Base-by-base conservation (phyloP, 2,329 filamentous ascomycete genomes). In the Penicillium rolfsii region DNA sequence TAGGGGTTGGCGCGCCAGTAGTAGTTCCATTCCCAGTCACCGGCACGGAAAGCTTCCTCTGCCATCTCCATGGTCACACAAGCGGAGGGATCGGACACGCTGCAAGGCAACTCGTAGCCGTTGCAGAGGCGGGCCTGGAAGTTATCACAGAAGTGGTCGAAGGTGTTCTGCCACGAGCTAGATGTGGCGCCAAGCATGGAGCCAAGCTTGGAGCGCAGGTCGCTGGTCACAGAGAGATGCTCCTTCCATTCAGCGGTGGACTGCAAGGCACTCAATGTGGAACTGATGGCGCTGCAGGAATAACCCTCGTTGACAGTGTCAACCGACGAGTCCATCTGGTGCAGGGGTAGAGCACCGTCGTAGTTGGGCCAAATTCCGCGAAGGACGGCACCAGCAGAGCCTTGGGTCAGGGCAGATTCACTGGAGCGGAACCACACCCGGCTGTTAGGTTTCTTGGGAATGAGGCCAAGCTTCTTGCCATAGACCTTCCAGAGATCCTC, bases 11-110 rank as follows among this genome's bases (percentile, higher is more conserved):
- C 62, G 7, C 76, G 72, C 74, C 74, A 78, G 64, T 74, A 77
- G 64, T 77, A 78, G 50, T 78, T 78, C 73, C 75, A 78, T 55
- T 77, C 74, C 76, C 76, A 78, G 52, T 78, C 76, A 5, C 76
- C 76, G 1, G 75, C 76, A 33, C 76, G 74, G 64, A 78, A 78
- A 8, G 75, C 75, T 54, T 76, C 71, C 1, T 77, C 57, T 0
- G 73, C 76, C 61, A 76, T 73, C 0, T 66, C 57, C 35, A 45
- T 61, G 0, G 68, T 77, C n/a, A 74, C 75, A 54, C 76, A 78
- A 3, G 66, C 57, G 0, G 69, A 68, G 0, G 59, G 58, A 50
- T 77, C 68, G 0, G 59, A 59, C 1, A 72, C 4, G 43, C 68
- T 68, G 58, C 76, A 78, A 0, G 76, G 76, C 0, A 78, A 66